Percentiles rank a stretch among this genome's conserved stretches.
These are phyloP conservation scores for Trametes villosa DNA, from an alignment of 768 basidiomycete genomes.

Conservation along the genomic window DNA sequence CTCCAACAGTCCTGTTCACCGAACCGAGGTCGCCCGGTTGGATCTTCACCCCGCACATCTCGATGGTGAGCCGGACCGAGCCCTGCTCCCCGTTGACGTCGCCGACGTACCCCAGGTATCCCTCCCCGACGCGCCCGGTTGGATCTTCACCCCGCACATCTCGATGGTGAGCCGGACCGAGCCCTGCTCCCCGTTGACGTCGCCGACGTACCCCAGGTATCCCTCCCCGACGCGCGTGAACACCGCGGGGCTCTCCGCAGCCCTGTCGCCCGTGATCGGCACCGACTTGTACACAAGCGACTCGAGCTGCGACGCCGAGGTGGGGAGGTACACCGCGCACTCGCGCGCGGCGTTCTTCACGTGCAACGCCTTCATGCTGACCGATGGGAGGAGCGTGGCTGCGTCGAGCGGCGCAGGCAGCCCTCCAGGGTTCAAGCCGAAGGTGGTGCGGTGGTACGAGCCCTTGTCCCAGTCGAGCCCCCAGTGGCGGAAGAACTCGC, in stretches of 20 bases:
- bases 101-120: slow-evolving; percentile 44
- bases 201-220: too few relatives aligned
- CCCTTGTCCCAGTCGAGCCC: slow-evolving; percentile 44
- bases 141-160: too few relatives aligned
- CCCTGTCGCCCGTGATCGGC: slow-evolving; percentile 11
- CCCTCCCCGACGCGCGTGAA: too few relatives aligned
- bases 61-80: slow-evolving; percentile 13
- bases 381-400: slow-evolving; percentile 3
- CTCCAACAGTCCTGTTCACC: background rate
- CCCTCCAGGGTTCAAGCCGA: slow-evolving; percentile 36
- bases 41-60: slow-evolving; percentile 22
- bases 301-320: slow-evolving; percentile 23
- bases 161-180: too few relatives aligned
- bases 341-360: slow-evolving; percentile 33
- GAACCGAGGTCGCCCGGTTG: slow-evolving; percentile 19
- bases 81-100: slow-evolving; percentile 38
- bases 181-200: too few relatives aligned
- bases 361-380: slow-evolving; percentile 49
- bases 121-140: slow-evolving; percentile 27
- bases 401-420: slow-evolving; percentile 9
- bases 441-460: slow-evolving; percentile 45
- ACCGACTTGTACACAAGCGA: slow-evolving; percentile 28
- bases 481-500: slow-evolving; percentile 11
- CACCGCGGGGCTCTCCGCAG: slow-evolving; percentile 31
- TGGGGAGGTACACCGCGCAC: slow-evolving; percentile 38